Base-by-base conservation (phyloP, 768 basidiomycete species). In the Arthromyces matolae region DNA sequence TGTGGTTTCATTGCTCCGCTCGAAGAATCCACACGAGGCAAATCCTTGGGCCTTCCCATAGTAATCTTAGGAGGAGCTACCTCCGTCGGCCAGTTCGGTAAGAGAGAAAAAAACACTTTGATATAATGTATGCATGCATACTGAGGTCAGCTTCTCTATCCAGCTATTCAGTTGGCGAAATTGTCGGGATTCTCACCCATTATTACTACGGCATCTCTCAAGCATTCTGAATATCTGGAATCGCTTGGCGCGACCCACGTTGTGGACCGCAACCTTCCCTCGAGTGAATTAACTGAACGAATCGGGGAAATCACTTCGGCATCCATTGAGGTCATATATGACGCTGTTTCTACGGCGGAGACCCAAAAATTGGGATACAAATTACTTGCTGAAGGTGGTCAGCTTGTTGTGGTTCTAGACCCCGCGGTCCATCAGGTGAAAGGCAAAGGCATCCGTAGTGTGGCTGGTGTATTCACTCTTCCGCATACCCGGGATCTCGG, bases 121-220 rank as follows among this genome's bases (percentile, higher is more conserved):
- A 20, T 37, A 3, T 3, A 16, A 6, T n/a, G 14, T 16, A 42
- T 25, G 4, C 41, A 22, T 3, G 13, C 32, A 14, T 33, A 18
- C 13, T 33, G 18, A 33, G 32, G 14, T 13, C 32, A 10, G 18
- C 32, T 14, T 31, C 8, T 14, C 9, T 33, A 20, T 33, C 4
- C 20, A 55, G 50, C 41, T 14, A 52, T 55, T 27, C 70, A 70
- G 48, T 60, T 72, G 16, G 70, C 67, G 14, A 59, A 48, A 29
- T 38, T 66, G 37, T 66, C 70, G 2, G 71, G 70, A 5, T 69
- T 70, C 56, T 58, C 60, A n/a, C 68, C 66, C 13, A 68, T 73
- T 43, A 68, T 72, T 14, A 14, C 23, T n/a, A 42, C 12, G 14
- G 24, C 24, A 10, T 28, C 40, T 6, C 23, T 24, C 13, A 25